phyloP scores from a whole-genome alignment of 2,329 filamentous ascomycete genomes.

The Dactylella cylindrospora region DNA sequence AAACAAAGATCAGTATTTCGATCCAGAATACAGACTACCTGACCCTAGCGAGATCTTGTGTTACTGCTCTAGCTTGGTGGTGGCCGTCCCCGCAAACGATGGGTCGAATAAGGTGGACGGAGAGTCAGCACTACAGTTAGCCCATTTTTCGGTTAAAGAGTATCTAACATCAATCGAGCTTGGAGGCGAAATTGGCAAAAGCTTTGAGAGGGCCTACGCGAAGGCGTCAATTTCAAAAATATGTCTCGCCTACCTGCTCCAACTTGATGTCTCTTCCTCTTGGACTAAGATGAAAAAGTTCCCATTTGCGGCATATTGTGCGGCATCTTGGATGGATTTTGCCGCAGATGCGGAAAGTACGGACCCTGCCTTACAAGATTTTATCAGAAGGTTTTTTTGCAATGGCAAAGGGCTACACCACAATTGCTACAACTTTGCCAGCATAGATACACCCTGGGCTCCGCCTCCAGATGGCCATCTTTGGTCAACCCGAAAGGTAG shows the following conservation, averaged over 20 bases:
- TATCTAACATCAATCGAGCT: background rate
- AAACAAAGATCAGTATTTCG: conserved; percentile 46
- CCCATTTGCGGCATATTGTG: background rate
- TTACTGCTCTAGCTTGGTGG: conserved; percentile 49
- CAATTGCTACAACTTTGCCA: no score
- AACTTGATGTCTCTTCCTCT: background rate
- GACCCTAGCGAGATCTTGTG: conserved; percentile 47
- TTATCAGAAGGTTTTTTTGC: no score
- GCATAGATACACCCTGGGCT: no score
- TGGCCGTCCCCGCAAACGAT: no score
- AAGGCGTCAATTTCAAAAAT: conserved; percentile 3
- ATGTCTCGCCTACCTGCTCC: background rate
- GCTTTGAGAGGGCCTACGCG: background rate
- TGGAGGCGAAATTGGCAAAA: background rate
- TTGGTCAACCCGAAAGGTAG: no score
- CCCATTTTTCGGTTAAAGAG: conserved; percentile 5
- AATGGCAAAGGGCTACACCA: no score
- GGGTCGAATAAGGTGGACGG: no score
- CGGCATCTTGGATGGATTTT: background rate
- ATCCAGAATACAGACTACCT: conserved; percentile 48
- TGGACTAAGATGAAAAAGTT: no score
- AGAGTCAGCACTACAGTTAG: background rate
- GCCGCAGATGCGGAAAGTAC: no score
- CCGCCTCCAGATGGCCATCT: no score
- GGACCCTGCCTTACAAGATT: no score